These are phyloP conservation scores for Rostrohypoxylon terebratum DNA, from an alignment of 495 filamentous ascomycete species.

Conservation along the genomic window DNA sequence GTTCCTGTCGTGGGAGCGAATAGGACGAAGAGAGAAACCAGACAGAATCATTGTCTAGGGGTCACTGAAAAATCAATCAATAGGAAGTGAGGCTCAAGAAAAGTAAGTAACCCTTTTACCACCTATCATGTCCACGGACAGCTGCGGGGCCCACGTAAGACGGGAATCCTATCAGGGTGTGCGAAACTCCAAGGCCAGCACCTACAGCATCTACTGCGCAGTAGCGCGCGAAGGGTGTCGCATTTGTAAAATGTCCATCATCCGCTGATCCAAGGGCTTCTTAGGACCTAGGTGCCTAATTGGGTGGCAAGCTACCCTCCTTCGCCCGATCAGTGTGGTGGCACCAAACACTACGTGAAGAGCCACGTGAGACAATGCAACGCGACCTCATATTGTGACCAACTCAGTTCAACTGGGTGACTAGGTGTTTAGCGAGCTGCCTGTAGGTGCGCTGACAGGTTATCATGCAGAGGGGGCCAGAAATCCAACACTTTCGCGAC, in stretches of 20 bases:
- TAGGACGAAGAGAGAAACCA: not conserved
- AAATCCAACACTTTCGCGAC: not conserved
- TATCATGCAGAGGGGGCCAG: slow-evolving; percentile 24
- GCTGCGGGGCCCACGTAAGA: slow-evolving; percentile 33
- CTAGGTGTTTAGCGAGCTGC: not conserved
- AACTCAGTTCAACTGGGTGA: not conserved
- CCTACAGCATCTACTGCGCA: too few species aligned
- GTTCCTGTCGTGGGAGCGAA: slow-evolving; percentile 13
- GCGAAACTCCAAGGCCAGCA: not conserved
- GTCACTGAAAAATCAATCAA: slow-evolving; percentile 15
- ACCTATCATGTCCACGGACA: slow-evolving; percentile 26
- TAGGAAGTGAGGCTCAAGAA: slow-evolving; percentile 18
- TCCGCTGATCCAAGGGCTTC: not conserved
- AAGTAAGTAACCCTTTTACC: not conserved
- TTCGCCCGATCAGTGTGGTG: slow-evolving; percentile 31
- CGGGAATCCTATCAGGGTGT: slow-evolving; percentile 21
- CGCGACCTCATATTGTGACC: slow-evolving; percentile 26
- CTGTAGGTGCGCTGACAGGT: not conserved
- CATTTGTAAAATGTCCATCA: not conserved
- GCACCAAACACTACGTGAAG: slow-evolving; percentile 38
- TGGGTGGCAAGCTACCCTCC: slow-evolving; percentile 31
- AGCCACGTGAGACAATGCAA: slow-evolving; percentile 39
- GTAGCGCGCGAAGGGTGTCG: slow-evolving; percentile 19
- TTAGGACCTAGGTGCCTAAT: slow-evolving; percentile 28
- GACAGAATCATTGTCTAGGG: slow-evolving; percentile 6